Percentiles rank a stretch among this genome's conserved stretches.
Evolutionary conservation across 768 basidiomycete species (phyloP).

Genomic region (Suillus subaureus): DNA sequence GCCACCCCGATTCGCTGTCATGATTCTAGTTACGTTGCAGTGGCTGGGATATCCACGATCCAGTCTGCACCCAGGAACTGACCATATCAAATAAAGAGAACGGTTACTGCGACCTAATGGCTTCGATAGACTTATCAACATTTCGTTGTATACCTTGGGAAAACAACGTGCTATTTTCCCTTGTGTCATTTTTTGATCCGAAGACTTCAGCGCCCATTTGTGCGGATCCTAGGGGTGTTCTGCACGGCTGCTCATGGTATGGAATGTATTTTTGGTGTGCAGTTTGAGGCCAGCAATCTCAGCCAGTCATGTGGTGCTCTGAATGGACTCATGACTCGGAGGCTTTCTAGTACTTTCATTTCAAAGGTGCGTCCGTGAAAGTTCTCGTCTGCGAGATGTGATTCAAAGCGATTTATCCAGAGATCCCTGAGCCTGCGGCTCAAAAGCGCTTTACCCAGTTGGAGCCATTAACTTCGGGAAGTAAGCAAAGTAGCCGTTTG

Average conservation of each 20-base stretch:
- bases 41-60: constrained; percentile 92
- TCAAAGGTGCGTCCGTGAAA: constrained; percentile 60
- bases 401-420: constrained; percentile 39
- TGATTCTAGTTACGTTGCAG: constrained; percentile 36
- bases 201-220: constrained; percentile 73
- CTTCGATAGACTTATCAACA: constrained; percentile 82
- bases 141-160: constrained; percentile 93
- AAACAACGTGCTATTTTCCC: constrained; percentile 88
- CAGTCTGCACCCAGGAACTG: constrained; percentile 81
- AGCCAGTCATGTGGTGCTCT: background rate
- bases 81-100: constrained; percentile 90
- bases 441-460: too few species aligned
- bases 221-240: constrained; percentile 83
- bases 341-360: constrained; percentile 77
- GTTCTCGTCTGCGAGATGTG: background rate
- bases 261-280: constrained; percentile 81
- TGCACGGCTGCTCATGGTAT: constrained; percentile 55
- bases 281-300: constrained; percentile 76
- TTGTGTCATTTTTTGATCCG: constrained; percentile 88
- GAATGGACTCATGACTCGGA: constrained; percentile 15
- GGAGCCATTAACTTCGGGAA: too few species aligned
- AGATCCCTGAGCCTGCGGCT: constrained; percentile 55
- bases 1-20: background rate
- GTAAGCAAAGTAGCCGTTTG: too few species aligned
- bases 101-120: constrained; percentile 89